Base-by-base conservation (phyloP, 2,329 filamentous ascomycete genomes). In the Orbilia blumenaviensis region DNA sequence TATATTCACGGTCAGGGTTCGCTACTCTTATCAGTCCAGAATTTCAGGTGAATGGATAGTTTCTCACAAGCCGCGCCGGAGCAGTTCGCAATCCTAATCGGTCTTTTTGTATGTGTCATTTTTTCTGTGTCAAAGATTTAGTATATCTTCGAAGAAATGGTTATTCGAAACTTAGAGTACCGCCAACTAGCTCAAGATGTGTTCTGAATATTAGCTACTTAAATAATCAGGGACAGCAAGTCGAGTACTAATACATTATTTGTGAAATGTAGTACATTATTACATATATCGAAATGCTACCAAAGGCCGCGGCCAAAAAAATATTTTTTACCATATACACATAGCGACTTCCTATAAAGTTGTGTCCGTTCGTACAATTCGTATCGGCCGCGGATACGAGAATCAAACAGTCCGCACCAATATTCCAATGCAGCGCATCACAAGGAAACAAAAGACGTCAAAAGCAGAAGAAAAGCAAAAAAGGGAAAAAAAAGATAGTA, bases 71-170 rank as follows among this genome's bases (percentile, higher is more conserved):
- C 42, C 12, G 42, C 42, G 18, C 56, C 36, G 18, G 56, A 61
- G n/a, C 54, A 61, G 44, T 42, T 61, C 8, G 56, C 21, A 29
- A 61, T 44, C n/a, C 56, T 61, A 27, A 44, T 16, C 8, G 56
- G 8, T 32, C 56, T 61, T 21, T 46, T 46, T 25, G n/a, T 10
- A 25, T 25, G 42, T 3, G 21, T 16, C 42, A 46, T 46, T 16
- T 46, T 46, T n/a, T n/a, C n/a, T n/a, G n/a, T n/a, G n/a, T n/a
- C n/a, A n/a, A n/a, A n/a, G n/a, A n/a, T n/a, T n/a, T n/a, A n/a
- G n/a, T n/a, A n/a, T n/a, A n/a, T n/a, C n/a, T n/a, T n/a, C n/a
- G n/a, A n/a, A n/a, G n/a, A n/a, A n/a, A n/a, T n/a, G n/a, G n/a
- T n/a, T n/a, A n/a, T n/a, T 32, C 29, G 5, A 32, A 32, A 32